Base-by-base conservation (phyloP, 495 filamentous ascomycete genomes). In the Neurospora sp. region DNA sequence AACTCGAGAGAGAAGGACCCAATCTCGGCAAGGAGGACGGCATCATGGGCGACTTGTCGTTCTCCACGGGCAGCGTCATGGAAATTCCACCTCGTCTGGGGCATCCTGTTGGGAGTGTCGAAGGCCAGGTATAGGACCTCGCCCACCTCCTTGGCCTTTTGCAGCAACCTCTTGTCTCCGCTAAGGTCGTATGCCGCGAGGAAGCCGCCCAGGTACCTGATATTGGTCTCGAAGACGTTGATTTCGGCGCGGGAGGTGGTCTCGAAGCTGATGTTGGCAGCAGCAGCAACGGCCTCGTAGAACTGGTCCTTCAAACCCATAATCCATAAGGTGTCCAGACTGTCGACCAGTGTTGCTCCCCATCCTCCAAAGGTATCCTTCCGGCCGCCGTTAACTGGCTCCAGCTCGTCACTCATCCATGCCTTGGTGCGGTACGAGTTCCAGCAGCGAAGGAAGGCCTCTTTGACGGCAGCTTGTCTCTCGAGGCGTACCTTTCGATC, bases 241-340 rank as follows among this genome's bases (percentile, higher is more conserved):
- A 93, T 86, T 5, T 86, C 82, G 14, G 78, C 74, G n/a, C 77
- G 75, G 3, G 84, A 86, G 23, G 88, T 91, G 5, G 88, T 91
- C 0, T 90, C 93, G 78, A 98, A 99, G 82, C 95, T 91, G 75
- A 98, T 97, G 71, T 90, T 87, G 54, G 87, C 86, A 12, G 94
- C 88, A 40, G 92, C 88, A 12, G 91, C 86, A 38, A 93, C 89
- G n/a, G 94, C 96, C 69, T 93, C 90, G 69, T 93, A 86, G 79
- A 98, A 99, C 46, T 98, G 93, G n/a, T 93, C 86, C 82, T 91
- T 90, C 81, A 98, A 77, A 14, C 87, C 93, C 95, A 98, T 96
- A 74, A 99, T 96, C 94, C 94, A 99, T 12, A 99, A 84, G 0
- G 94, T 95, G 80, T 98, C 95, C 72, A 99, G 84, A 18, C 91